phyloP scores from a whole-genome alignment of 768 basidiomycete species.

The Hydnomerulius pinastri region DNA sequence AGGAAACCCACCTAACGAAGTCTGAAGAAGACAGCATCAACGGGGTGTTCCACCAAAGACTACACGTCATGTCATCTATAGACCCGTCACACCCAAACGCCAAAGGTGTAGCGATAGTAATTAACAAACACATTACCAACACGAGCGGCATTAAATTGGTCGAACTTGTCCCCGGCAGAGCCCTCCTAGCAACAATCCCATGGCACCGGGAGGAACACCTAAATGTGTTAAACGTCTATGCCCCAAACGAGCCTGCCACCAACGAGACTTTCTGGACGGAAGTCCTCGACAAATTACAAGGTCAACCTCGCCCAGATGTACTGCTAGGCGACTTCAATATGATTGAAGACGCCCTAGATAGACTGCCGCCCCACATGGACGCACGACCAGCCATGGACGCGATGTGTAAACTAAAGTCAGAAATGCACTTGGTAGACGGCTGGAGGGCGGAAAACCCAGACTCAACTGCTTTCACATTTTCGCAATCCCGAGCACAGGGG shows the following conservation, averaged over 20 bases:
- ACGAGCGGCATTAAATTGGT: background rate
- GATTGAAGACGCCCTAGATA: slow-evolving; percentile 39
- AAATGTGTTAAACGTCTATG: slow-evolving; percentile 35
- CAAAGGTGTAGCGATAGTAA: slow-evolving; percentile 34
- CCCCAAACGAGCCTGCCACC: slow-evolving; percentile 32
- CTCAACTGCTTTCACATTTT: background rate
- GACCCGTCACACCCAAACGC: background rate
- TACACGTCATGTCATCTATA: no score
- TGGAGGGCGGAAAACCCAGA: background rate
- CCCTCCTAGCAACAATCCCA: slow-evolving; percentile 11
- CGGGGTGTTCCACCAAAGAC: background rate
- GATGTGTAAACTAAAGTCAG: slow-evolving; percentile 11
- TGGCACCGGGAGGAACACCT: slow-evolving; percentile 24
- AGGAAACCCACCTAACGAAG: slow-evolving; percentile 28
- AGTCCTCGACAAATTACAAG: slow-evolving; percentile 7
- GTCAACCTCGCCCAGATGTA: slow-evolving; percentile 26
- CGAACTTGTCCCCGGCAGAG: slow-evolving; percentile 31
- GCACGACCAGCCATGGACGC: background rate
- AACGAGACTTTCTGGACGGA: slow-evolving; percentile 34
- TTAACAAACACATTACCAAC: slow-evolving; percentile 32
- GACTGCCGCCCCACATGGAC: slow-evolving; percentile 31
- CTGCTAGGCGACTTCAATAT: slow-evolving; percentile 47
- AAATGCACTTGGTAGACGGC: background rate
- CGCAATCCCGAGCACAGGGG: no score
- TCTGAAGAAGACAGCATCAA: no score